Conservation (phyloP, 495 filamentous ascomycete genomes). For the Neurospora tetraspora region DNA sequence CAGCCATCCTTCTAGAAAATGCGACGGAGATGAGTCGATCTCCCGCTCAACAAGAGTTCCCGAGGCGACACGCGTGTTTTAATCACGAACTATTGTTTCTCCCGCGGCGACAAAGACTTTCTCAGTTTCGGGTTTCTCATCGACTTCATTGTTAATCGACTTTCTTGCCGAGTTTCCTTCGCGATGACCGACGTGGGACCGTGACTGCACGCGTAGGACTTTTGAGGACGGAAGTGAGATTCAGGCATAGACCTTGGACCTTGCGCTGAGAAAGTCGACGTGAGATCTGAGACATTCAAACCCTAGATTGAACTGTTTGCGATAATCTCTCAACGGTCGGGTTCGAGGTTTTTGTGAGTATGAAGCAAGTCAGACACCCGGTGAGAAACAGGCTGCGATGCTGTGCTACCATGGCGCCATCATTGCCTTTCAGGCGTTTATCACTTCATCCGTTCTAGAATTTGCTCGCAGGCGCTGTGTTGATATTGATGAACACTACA, state of each 20-base stretch:
- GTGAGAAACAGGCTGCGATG: background rate
- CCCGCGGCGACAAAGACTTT: background rate
- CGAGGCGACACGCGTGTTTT: background rate
- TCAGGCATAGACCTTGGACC: background rate
- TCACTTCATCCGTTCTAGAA: background rate
- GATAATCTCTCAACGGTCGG: background rate
- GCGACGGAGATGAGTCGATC: background rate
- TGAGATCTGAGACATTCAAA: background rate
- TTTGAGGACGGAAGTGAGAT: background rate
- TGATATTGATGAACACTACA: background rate
- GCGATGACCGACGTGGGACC: background rate
- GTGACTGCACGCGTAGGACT: background rate
- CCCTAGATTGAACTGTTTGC: background rate
- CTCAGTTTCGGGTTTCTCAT: background rate
- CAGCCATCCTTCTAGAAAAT: background rate
- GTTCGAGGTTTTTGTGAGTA: background rate
- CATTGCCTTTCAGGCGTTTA: background rate
- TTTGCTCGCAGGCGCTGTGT: background rate
- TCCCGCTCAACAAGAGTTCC: background rate
- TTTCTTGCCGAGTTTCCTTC: background rate
- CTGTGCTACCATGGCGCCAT: background rate
- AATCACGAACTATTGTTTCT: background rate
- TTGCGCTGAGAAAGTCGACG: background rate
- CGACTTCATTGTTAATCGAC: background rate
- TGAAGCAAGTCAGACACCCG: background rate